These are phyloP conservation scores for Euphrasia confusa DNA, from an alignment of 257 asterid species.

Conservation along the genomic window DNA sequence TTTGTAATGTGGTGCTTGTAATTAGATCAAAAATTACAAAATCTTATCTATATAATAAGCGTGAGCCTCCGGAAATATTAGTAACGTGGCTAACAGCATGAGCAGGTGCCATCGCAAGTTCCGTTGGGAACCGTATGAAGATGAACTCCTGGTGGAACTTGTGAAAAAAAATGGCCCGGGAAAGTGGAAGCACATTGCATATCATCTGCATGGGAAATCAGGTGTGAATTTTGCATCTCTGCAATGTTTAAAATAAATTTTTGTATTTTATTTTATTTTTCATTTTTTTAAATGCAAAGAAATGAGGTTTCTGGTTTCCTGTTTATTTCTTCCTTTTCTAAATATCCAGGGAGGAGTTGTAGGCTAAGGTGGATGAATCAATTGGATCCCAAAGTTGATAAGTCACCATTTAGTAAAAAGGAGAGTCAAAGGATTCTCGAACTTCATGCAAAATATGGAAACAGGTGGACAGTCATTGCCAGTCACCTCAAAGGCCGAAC, in stretches of 20 bases:
- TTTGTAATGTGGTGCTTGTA: not conserved
- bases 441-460: conserved; percentile 33
- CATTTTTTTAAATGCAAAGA: conserved; percentile 11
- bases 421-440: conserved; percentile 31
- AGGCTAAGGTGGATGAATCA: conserved; percentile 49
- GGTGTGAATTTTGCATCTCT: conserved; percentile 28
- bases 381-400: conserved; percentile 33
- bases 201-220: conserved; percentile 34
- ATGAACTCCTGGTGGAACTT: conserved; percentile 22
- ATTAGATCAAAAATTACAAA: not conserved
- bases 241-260: not conserved
- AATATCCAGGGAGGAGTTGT: conserved; percentile 43
- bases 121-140: conserved; percentile 41
- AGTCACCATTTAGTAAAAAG: conserved; percentile 28
- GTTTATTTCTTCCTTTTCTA: not conserved
- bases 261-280: conserved; percentile 12
- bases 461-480: conserved; percentile 36
- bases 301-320: conserved; percentile 7
- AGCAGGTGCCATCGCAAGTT: conserved; percentile 20
- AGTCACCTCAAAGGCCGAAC: conserved; percentile 32
- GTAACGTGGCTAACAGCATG: conserved; percentile 1
- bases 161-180: conserved; percentile 28
- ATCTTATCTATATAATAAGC: not conserved
- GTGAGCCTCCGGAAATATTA: not conserved
- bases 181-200: conserved; percentile 36